Conservation (phyloP, 2,329 filamentous ascomycete species). For the Ilyonectria mors-panacis region DNA sequence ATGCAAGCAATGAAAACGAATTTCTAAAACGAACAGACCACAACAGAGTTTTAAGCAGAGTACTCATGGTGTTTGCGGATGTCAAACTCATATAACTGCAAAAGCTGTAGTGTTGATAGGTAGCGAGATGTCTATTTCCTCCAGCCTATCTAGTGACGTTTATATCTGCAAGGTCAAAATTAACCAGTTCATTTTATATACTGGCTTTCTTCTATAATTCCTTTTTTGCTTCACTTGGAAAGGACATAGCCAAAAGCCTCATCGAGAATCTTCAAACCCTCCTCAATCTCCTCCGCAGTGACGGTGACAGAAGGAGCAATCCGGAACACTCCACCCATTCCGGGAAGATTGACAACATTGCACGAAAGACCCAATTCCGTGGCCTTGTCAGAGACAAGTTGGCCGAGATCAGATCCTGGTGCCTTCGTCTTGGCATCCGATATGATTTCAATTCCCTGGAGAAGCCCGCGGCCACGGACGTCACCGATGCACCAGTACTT, state of each 20-base stretch:
- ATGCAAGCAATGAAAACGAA: too few species aligned
- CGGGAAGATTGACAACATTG: slow-evolving; percentile 63
- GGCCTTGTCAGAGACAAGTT: slow-evolving; percentile 59
- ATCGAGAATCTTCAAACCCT: slow-evolving; percentile 65
- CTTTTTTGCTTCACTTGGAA: background rate
- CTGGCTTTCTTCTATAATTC: background rate
- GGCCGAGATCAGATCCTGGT: slow-evolving; percentile 60
- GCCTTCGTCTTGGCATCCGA: slow-evolving; percentile 57
- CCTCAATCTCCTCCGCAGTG: slow-evolving; percentile 59
- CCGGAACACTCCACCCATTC: slow-evolving; percentile 65
- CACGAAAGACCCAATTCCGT: slow-evolving; percentile 63
- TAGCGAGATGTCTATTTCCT: too few species aligned
- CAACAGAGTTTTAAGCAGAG: too few species aligned
- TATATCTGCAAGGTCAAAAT: too few species aligned
- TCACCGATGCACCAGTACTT: slow-evolving; percentile 69
- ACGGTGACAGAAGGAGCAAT: slow-evolving; percentile 67
- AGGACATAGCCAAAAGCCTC: slow-evolving; percentile 57
- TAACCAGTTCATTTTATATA: too few species aligned
- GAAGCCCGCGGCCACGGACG: slow-evolving; percentile 65
- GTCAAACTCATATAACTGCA: too few species aligned
- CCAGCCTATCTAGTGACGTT: too few species aligned
- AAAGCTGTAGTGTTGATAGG: too few species aligned
- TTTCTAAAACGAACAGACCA: too few species aligned
- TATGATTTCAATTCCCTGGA: slow-evolving; percentile 67
- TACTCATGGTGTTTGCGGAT: too few species aligned